phyloP scores from a whole-genome alignment of 1,139 yeast genomes.

The Geotrichum klebahnii region DNA sequence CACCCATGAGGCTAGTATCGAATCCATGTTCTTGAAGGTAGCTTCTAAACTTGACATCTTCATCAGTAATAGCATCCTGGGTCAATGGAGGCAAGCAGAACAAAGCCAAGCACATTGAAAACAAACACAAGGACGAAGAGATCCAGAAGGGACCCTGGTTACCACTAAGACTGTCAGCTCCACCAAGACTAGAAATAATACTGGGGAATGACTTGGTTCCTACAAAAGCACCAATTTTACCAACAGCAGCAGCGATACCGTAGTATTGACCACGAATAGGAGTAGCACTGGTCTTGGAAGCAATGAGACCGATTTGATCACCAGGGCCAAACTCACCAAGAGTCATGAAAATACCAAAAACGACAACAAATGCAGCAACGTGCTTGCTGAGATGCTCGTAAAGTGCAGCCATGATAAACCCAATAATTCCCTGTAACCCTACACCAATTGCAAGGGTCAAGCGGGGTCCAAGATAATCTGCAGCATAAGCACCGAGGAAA shows the following conservation, averaged over 20 bases:
- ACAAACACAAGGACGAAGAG: constrained; percentile 68
- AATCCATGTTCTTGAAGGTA: constrained; percentile 48
- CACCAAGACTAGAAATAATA: constrained; percentile 54
- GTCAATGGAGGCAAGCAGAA: constrained; percentile 76
- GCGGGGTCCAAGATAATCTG: constrained; percentile 91
- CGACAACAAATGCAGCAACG: constrained; percentile 75
- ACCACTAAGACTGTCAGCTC: constrained; percentile 45
- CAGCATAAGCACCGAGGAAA: constrained; percentile 69
- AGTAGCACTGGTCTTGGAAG: constrained; percentile 82
- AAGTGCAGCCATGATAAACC: constrained; percentile 79
- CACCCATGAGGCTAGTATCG: constrained; percentile 35
- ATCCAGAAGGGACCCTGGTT: constrained; percentile 77
- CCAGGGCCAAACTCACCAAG: constrained; percentile 95
- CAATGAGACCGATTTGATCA: constrained; percentile 81
- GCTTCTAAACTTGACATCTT: constrained; percentile 64
- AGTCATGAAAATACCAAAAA: constrained; percentile 79
- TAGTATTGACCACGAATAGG: constrained; percentile 88
- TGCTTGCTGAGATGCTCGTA: constrained; percentile 54
- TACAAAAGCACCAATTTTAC: constrained; percentile 54
- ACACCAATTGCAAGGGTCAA: constrained; percentile 69
- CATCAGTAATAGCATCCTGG: constrained; percentile 75
- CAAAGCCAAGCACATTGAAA: constrained; percentile 65
- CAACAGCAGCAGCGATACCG: constrained; percentile 75
- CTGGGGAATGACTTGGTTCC: constrained; percentile 87
- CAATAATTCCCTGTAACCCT: constrained; percentile 66